Conservation (phyloP, 495 filamentous ascomycete genomes). For the Jackrogersella minutella region DNA sequence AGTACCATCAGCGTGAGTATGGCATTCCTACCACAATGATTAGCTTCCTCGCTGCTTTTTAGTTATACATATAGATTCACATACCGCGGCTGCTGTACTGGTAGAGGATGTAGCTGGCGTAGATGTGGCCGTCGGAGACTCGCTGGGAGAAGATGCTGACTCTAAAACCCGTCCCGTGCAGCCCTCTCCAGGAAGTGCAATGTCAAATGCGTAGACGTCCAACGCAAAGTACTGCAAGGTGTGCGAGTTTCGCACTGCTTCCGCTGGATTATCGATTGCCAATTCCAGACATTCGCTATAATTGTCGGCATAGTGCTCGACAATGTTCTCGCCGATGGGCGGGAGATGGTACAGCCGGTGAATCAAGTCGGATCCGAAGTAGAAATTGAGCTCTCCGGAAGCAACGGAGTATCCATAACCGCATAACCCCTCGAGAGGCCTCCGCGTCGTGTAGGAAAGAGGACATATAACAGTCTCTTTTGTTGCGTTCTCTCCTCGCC, state of each 20-base stretch:
- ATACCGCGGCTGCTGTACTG: conserved; percentile 16
- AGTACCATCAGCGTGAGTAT: conserved; percentile 38
- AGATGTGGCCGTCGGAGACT: conserved; percentile 1
- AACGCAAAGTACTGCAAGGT: conserved; percentile 66
- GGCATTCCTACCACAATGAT: conserved; percentile 25
- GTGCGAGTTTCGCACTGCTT: conserved; percentile 60
- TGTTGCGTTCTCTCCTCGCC: conserved; percentile 64
- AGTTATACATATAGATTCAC: not conserved
- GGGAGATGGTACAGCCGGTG: conserved; percentile 66
- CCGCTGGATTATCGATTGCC: conserved; percentile 49
- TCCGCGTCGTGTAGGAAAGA: conserved; percentile 59
- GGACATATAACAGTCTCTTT: conserved; percentile 69
- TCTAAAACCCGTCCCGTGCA: conserved; percentile 51
- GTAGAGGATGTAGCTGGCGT: conserved; percentile 3
- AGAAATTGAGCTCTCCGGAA: conserved; percentile 55
- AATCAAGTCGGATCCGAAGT: conserved; percentile 64
- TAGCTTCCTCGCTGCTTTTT: not conserved
- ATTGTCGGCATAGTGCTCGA: conserved; percentile 65
- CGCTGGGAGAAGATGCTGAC: not conserved
- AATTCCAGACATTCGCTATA: conserved; percentile 59
- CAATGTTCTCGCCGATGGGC: conserved; percentile 57
- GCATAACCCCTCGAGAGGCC: conserved; percentile 61
- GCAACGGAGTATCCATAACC: conserved; percentile 62
- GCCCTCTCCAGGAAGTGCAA: conserved; percentile 61
- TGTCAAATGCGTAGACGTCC: conserved; percentile 63